Evolutionary conservation across 2,329 filamentous ascomycete genomes (phyloP), one percentile per base, ranked within the genome.

Genomic region (Sphaerulina populicola): DNA sequence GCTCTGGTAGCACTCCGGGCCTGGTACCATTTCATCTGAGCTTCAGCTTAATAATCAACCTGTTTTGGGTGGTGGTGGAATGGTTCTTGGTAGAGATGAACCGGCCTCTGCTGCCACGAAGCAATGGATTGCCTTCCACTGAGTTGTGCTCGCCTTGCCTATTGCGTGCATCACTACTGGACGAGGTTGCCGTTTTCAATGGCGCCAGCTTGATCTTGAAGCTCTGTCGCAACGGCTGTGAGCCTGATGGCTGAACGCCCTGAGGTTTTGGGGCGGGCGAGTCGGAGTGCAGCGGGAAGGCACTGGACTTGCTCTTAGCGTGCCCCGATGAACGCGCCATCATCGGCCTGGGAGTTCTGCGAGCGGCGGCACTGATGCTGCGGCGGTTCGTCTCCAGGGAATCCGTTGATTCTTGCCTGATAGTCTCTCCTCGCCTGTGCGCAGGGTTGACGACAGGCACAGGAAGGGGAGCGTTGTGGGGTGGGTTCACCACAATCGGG

Each of bases 391-490:
- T 27, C 23, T 27, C 23, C 23, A 27, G 23, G 23, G 6, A 27
- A 27, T 27, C 6, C 23, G 4, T 3, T 27, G 23, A 27, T 27
- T 7, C 5, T 27, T 29, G 33, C 18, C 12, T 37, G 14, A 27
- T 9, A 18, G 10, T 27, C 12, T 12, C 23, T 15, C n/a, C 33
- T 46, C 21, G 33, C 23, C 18, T 23, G 23, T 27, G 23, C 44
- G 44, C 33, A 37, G 12, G 18, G 21, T 30, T 15, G n/a, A 12
- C 21, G 18, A 9, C 8, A 10, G 39, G 44, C 3, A 35, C 21
- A 29, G 44, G 36, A 10, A 47, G 44, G 7, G 44, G 36, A 14
- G 35, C 44, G 14, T 47, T 40, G 44, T 47, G 35, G 12, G 44
- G 44, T 15, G 36, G 44, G 29, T 47, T n/a, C 23, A 47, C n/a